Evolutionary conservation across 2,329 filamentous ascomycete genomes (phyloP).

Genomic region (Verruconis gallopava): DNA sequence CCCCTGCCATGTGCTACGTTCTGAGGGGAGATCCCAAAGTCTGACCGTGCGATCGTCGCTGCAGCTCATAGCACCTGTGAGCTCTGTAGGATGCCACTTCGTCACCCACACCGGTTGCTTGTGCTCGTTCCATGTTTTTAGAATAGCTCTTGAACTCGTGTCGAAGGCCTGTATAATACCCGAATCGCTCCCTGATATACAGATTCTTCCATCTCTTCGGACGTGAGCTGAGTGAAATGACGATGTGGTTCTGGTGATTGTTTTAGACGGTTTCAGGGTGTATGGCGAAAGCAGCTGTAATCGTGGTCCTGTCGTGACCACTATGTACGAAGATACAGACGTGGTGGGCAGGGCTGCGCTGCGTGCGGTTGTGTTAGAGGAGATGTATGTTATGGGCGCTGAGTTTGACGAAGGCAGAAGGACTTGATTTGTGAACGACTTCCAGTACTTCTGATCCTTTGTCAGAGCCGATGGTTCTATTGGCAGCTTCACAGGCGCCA

Average conservation of each 20-base stretch:
- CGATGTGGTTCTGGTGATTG: conserved; percentile 86
- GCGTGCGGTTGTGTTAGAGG: conserved; percentile 13
- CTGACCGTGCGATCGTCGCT: conserved; percentile 89
- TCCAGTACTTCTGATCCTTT: conserved; percentile 93
- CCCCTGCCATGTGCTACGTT: conserved; percentile 64
- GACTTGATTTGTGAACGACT: conserved; percentile 81
- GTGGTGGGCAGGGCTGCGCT: conserved; percentile 26
- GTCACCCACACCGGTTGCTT: conserved; percentile 90
- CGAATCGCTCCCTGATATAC: conserved; percentile 83
- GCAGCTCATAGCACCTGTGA: conserved; percentile 76
- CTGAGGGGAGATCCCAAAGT: conserved; percentile 82
- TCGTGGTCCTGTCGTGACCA: conserved; percentile 84
- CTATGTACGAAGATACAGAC: conserved; percentile 37
- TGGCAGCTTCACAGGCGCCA: conserved; percentile 71
- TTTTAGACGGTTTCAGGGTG: conserved; percentile 84
- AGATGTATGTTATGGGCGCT: conserved; percentile 83
- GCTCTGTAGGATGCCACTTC: conserved; percentile 77
- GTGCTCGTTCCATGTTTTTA: conserved; percentile 91
- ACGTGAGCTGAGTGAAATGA: conserved; percentile 83
- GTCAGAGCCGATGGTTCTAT: conserved; percentile 72
- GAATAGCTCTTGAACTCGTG: conserved; percentile 72
- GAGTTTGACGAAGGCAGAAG: conserved; percentile 83
- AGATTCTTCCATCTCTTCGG: conserved; percentile 71
- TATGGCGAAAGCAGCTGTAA: conserved; percentile 89
- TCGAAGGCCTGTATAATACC: conserved; percentile 95